Percentiles rank a stretch among this genome's conserved stretches.
Conservation (phyloP, 192 early-diverging fungal species). For the Coemansia biformis region DNA sequence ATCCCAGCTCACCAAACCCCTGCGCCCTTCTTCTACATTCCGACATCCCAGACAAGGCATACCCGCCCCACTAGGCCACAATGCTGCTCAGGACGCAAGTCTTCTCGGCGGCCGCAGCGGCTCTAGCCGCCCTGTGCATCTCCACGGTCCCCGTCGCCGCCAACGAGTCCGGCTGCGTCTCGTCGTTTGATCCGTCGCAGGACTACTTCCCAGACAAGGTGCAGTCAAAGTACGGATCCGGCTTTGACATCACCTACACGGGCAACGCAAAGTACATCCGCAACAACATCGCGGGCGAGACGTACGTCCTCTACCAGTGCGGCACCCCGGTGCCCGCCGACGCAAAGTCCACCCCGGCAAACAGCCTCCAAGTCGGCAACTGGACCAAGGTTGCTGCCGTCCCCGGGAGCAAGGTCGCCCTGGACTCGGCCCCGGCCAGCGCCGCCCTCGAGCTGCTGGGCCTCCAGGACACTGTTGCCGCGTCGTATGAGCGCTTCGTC, state of each 20-base stretch:
- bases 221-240: conserved; percentile 51
- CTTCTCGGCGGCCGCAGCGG: conserved; percentile 10
- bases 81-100: conserved; percentile 27
- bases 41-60: no score
- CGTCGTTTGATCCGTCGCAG: conserved; percentile 17
- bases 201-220: conserved; percentile 54
- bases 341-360: conserved; percentile 44
- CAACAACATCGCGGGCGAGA: conserved; percentile 52
- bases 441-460: conserved; percentile 43
- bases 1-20: no score
- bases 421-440: conserved; percentile 41
- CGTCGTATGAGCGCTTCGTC: conserved; percentile 30
- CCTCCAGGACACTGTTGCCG: conserved; percentile 26
- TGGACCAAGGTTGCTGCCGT: conserved; percentile 45
- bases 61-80: neutral
- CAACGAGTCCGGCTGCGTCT: conserved; percentile 32
- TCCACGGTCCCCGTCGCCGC: conserved; percentile 3
- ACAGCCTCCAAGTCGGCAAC: conserved; percentile 37
- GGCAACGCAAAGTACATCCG: conserved; percentile 63
- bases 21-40: neutral
- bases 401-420: conserved; percentile 32
- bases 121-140: conserved; percentile 7
- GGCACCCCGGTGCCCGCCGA: conserved; percentile 54
- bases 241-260: conserved; percentile 59
- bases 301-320: conserved; percentile 68